Conservation (phyloP, 2,329 filamentous ascomycete genomes). For the Botrytis fabae region DNA sequence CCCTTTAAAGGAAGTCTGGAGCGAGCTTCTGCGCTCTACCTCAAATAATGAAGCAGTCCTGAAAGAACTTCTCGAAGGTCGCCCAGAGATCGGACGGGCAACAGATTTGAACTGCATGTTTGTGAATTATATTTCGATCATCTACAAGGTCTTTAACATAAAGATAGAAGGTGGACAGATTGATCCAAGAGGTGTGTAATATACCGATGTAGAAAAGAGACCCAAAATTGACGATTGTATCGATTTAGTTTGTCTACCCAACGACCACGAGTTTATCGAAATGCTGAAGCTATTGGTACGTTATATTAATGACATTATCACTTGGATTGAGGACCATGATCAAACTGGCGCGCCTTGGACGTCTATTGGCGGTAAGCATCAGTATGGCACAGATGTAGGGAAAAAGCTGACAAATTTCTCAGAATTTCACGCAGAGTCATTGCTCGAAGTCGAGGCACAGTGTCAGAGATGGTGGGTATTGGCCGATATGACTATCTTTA, state of each 20-base stretch:
- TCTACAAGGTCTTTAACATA: not conserved
- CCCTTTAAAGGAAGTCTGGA: not conserved
- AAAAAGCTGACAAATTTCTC: not conserved
- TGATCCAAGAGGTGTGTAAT: slow-evolving; percentile 8
- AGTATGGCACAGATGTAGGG: not conserved
- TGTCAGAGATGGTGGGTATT: slow-evolving; percentile 17
- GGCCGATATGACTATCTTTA: slow-evolving; percentile 1
- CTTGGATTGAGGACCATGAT: slow-evolving; percentile 15
- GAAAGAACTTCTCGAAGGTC: not conserved
- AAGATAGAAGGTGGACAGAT: slow-evolving; percentile 8
- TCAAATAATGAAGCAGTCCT: slow-evolving; percentile 1
- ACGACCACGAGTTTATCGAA: slow-evolving; percentile 11
- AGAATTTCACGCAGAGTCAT: not conserved
- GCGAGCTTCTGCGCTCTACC: slow-evolving; percentile 7
- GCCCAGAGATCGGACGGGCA: not conserved
- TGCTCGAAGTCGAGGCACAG: slow-evolving; percentile 3
- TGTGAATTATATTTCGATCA: slow-evolving; percentile 12
- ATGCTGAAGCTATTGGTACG: slow-evolving; percentile 6
- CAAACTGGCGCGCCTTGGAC: not conserved
- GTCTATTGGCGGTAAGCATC: not conserved
- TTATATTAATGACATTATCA: slow-evolving; percentile 1
- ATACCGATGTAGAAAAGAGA: not conserved
- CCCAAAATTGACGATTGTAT: not conserved
- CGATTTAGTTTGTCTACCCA: not conserved
- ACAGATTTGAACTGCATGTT: not conserved